phyloP scores from a whole-genome alignment of 495 filamentous ascomycete species.

The Penicillium roqueforti region DNA sequence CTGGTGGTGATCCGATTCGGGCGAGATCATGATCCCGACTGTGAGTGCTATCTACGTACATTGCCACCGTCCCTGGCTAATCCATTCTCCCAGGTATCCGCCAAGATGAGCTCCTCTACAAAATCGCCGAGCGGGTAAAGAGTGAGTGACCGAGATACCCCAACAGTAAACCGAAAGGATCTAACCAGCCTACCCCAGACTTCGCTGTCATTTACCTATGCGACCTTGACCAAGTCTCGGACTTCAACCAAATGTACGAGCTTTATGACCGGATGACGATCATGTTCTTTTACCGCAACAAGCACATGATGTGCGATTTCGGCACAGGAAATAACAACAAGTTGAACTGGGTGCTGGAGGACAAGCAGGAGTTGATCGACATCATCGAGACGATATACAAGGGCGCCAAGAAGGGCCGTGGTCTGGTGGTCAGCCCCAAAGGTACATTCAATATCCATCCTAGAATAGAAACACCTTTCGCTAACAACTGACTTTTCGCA shows the following conservation, averaged over 20 bases:
- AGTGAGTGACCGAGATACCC: slow-evolving; percentile 24
- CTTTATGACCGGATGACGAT: slow-evolving; percentile 68
- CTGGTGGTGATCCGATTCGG: slow-evolving; percentile 95
- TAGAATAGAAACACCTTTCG: not conserved
- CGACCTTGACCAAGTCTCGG: slow-evolving; percentile 91
- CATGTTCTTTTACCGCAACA: slow-evolving; percentile 97
- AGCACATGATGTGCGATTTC: slow-evolving; percentile 98
- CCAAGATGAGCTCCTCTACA: slow-evolving; percentile 91
- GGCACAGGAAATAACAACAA: slow-evolving; percentile 99
- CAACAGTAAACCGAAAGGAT: not conserved
- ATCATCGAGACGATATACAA: slow-evolving; percentile 98
- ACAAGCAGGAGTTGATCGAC: slow-evolving; percentile 98
- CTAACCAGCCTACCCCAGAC: slow-evolving; percentile 18
- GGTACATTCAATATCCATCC: slow-evolving; percentile 29
- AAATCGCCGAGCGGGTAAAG: slow-evolving; percentile 50
- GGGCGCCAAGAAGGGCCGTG: slow-evolving; percentile 93
- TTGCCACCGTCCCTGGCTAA: slow-evolving; percentile 15
- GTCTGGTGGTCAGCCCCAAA: slow-evolving; percentile 95
- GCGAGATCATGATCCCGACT: slow-evolving; percentile 68
- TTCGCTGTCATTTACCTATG: slow-evolving; percentile 91
- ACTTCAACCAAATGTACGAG: slow-evolving; percentile 95
- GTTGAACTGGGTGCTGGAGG: slow-evolving; percentile 93
- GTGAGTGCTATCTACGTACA: slow-evolving; percentile 17
- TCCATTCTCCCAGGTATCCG: slow-evolving; percentile 57
- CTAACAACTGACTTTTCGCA: slow-evolving; percentile 24